Evolutionary conservation across 2,329 filamentous ascomycete genomes (phyloP), one percentile per base, ranked within the genome.

Genomic region (Plenodomus biglobosus): DNA sequence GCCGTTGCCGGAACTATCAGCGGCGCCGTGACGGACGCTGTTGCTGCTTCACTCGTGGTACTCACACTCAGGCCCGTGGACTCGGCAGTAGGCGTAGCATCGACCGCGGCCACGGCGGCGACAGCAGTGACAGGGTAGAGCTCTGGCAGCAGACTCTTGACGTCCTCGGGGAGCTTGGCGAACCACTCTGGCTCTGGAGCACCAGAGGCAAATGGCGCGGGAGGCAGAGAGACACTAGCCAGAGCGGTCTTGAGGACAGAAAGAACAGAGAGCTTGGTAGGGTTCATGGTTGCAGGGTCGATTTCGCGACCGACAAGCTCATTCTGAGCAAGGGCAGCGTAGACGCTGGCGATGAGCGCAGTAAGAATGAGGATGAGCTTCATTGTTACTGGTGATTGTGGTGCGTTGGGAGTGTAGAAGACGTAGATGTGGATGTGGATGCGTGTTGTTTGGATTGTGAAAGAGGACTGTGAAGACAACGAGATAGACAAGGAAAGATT

Each of bases 201-300:
- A 22, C 49, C 47, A 3, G 52, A 46, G 8, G 27, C 6, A 3
- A 11, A 11, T 11, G 27, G 27, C 13, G 27, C 27, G 8, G 27
- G 27, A 11, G 53, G 53, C 19, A 48, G 19, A 3, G 53, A 42
- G 16, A 36, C 17, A 20, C 36, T 24, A 17, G 47, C 10, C 21
- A 60, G 51, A 22, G 51, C 58, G 8, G 55, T 57, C 19, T 48
- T 46, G 34, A 60, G 47, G 18, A 59, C 49, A n/a, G 45, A 49
- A 18, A 60, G 51, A 8, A 59, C 40, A 16, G 53, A 56, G 47
- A 55, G 43, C 8, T 43, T 49, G 16, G 48, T 44, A 15, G 55
- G 53, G 30, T 56, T 43, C 50, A 59, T 55, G 38, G 48, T 55
- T 30, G 41, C 42, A 4, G 53, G 48, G 21, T 60, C 47, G 6